A percentile compares a stretch with the other conserved stretches of the same genome.
Evolutionary conservation across 768 basidiomycete species (phyloP).

Genomic region (Lentinula sp.): DNA sequence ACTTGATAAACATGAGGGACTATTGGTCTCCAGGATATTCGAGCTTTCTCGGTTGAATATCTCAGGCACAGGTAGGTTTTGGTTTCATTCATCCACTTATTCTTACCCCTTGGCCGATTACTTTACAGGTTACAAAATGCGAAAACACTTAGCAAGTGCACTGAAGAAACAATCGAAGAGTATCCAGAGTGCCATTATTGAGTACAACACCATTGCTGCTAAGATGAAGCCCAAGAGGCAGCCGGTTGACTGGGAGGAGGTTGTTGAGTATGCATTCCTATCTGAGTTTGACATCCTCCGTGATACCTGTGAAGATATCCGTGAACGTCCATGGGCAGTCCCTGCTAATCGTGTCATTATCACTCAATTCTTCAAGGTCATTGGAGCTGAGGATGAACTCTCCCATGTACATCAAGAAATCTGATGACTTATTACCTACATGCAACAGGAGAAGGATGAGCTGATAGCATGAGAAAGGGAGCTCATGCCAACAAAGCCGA

Average conservation of each 20-base stretch:
- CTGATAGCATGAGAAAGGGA: not conserved
- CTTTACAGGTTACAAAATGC: constrained; percentile 12
- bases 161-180: constrained; percentile 8
- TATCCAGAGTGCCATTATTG: constrained; percentile 9
- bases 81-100: not conserved
- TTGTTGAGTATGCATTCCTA: no score
- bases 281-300: no score
- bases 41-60: constrained; percentile 12
- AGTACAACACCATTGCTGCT: constrained; percentile 10
- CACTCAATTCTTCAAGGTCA: no score
- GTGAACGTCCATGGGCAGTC: no score
- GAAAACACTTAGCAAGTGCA: constrained; percentile 11
- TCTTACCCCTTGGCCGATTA: not conserved
- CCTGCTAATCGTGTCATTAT: no score
- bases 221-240: constrained; percentile 7
- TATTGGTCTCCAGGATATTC: constrained; percentile 14
- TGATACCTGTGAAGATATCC: no score
- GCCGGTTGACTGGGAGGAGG: not conserved
- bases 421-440: not conserved
- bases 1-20: constrained; percentile 12
- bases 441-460: constrained; percentile 9
- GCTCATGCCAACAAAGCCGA: not conserved
- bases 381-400: no score
- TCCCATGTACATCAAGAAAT: no score
- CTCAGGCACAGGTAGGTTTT: constrained; percentile 10